These are phyloP conservation scores for Colletotrichum spinosum DNA, from an alignment of 2,329 filamentous ascomycete genomes.

Conservation along the genomic window DNA sequence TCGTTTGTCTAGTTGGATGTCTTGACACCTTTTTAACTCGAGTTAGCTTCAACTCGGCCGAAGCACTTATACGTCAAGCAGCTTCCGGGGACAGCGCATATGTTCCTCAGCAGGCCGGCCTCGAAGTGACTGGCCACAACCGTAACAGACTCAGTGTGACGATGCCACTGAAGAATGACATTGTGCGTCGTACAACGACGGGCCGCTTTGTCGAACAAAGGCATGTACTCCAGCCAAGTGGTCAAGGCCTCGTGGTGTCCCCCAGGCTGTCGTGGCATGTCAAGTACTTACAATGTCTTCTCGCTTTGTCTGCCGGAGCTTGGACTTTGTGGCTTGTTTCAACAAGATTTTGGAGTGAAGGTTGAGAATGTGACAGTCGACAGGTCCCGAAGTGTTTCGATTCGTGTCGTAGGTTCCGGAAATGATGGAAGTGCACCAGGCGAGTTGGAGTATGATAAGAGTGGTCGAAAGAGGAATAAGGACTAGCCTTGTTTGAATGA, in stretches of 20 bases:
- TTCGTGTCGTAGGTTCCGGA: constrained; percentile 30
- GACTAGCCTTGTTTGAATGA: constrained; percentile 49
- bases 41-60: constrained; percentile 25
- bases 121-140: constrained; percentile 31
- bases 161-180: constrained; percentile 31
- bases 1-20: constrained; percentile 15
- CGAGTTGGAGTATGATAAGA: constrained; percentile 41
- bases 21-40: constrained; percentile 30
- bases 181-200: constrained; percentile 29
- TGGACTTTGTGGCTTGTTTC: constrained; percentile 25
- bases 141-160: constrained; percentile 18
- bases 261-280: constrained; percentile 20
- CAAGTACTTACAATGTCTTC: constrained; percentile 35
- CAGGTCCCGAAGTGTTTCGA: constrained; percentile 33
- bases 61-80: constrained; percentile 13
- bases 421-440: constrained; percentile 42
- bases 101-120: constrained; percentile 32
- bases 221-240: constrained; percentile 11
- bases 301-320: constrained; percentile 35
- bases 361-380: constrained; percentile 33
- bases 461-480: constrained; percentile 46
- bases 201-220: constrained; percentile 32
- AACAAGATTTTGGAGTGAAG: constrained; percentile 29
- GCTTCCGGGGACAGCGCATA: constrained; percentile 29
- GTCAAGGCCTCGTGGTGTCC: constrained; percentile 10